A percentile compares a stretch with the other conserved stretches of the same genome.
Evolutionary conservation across 148 eudicot species (phyloP).

Genomic region (Rhododendron molle): DNA sequence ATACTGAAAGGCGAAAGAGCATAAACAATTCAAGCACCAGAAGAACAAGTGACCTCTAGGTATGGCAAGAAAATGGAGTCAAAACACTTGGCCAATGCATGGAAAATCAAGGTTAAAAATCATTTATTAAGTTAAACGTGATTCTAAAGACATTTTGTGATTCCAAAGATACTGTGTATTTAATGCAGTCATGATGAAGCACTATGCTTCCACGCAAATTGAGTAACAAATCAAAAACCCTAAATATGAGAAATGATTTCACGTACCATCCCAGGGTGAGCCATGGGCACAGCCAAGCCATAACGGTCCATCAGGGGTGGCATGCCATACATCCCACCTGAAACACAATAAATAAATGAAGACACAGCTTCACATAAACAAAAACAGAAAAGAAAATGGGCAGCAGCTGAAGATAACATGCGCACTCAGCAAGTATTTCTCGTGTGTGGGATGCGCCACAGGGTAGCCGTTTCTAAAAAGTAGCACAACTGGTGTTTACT

Average conservation of each 20-base stretch:
- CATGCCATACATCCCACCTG: constrained; percentile 89
- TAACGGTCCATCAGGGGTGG: constrained; percentile 86
- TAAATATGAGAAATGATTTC: neutral
- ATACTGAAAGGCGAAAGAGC: neutral
- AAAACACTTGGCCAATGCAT: neutral
- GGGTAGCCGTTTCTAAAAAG: neutral
- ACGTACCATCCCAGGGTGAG: constrained; percentile 70
- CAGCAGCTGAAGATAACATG: neutral
- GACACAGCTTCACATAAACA: neutral
- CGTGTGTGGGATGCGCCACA: neutral
- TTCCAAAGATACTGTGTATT: neutral
- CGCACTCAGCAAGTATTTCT: neutral
- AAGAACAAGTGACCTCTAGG: neutral
- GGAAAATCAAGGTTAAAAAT: neutral
- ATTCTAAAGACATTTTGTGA: neutral
- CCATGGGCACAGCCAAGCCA: constrained; percentile 73
- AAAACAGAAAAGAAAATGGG: neutral
- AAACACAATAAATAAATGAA: neutral
- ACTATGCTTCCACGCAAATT: neutral
- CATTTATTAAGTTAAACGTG: neutral
- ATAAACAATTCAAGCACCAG: neutral
- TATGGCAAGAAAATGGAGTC: neutral
- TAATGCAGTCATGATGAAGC: neutral
- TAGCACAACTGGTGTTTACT: neutral
- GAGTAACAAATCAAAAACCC: neutral